Conservation (phyloP, 345 rosid genomes). For the Syzygium jambos region DNA sequence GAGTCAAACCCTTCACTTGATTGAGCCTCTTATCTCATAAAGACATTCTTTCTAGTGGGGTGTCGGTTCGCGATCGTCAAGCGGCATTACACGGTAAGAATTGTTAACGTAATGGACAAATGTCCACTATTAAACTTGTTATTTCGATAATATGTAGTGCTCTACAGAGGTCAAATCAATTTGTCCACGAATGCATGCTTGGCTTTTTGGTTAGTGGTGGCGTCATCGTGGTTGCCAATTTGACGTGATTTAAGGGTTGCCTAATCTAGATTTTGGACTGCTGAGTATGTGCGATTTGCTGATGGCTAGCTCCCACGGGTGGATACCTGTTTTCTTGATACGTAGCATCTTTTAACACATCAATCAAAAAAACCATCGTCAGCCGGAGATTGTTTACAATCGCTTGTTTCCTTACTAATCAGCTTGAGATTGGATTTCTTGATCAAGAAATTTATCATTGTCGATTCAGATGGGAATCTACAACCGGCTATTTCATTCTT, state of each 20-base stretch:
- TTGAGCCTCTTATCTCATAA: not conserved
- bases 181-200: not conserved
- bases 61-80: not conserved
- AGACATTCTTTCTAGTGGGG: not conserved
- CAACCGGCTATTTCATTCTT: not conserved
- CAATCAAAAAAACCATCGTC: not conserved
- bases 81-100: not conserved
- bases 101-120: not conserved
- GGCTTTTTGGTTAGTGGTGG: not conserved
- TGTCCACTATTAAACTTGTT: not conserved
- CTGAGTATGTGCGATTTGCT: not conserved
- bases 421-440: not conserved
- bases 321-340: not conserved
- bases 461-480: not conserved
- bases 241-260: not conserved
- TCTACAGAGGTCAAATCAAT: not conserved
- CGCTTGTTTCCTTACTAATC: too few species aligned
- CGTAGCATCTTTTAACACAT: not conserved
- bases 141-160: not conserved
- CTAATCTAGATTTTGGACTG: not conserved
- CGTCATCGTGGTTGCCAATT: not conserved
- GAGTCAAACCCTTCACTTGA: not conserved
- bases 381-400: not conserved
- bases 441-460: not conserved
- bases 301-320: not conserved